A percentile compares a stretch with the other conserved stretches of the same genome.
Conservation (phyloP, 768 basidiomycete species). For the Xanthoconium purpureum region DNA sequence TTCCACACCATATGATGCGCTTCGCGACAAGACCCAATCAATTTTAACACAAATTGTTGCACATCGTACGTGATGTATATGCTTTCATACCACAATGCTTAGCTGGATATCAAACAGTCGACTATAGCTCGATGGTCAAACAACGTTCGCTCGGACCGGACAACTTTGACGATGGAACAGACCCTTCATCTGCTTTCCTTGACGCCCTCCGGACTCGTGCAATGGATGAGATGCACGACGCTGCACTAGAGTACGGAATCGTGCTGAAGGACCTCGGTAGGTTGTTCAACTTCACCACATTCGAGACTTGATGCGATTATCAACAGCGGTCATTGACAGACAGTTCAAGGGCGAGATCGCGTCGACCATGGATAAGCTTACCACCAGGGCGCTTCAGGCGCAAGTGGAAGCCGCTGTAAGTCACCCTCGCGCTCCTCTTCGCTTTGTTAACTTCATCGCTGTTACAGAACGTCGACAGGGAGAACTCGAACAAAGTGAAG, state of each 20-base stretch:
- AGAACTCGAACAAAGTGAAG: slow-evolving; percentile 86
- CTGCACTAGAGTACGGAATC: slow-evolving; percentile 82
- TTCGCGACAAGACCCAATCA: slow-evolving; percentile 80
- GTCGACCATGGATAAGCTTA: slow-evolving; percentile 80
- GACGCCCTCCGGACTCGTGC: slow-evolving; percentile 79
- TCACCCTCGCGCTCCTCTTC: neutral
- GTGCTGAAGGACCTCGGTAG: slow-evolving; percentile 73
- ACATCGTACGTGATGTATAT: slow-evolving; percentile 48
- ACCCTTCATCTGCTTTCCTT: slow-evolving; percentile 72
- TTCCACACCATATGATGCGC: slow-evolving; percentile 75
- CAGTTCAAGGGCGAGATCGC: slow-evolving; percentile 91
- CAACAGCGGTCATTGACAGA: slow-evolving; percentile 74
- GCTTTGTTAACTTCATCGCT: neutral
- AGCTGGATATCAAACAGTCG: slow-evolving; percentile 33
- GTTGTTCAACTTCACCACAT: slow-evolving; percentile 10
- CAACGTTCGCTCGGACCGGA: slow-evolving; percentile 78
- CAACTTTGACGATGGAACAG: slow-evolving; percentile 65
- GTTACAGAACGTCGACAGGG: slow-evolving; percentile 73
- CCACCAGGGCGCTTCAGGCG: slow-evolving; percentile 78
- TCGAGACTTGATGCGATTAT: slow-evolving; percentile 4
- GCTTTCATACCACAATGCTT: neutral
- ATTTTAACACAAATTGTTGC: slow-evolving; percentile 85
- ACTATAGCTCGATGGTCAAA: slow-evolving; percentile 67
- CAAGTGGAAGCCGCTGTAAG: slow-evolving; percentile 83
- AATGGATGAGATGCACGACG: slow-evolving; percentile 83